These are phyloP conservation scores for Zymoseptoria passerinii DNA, from an alignment of 2,329 filamentous ascomycete species.

Conservation along the genomic window DNA sequence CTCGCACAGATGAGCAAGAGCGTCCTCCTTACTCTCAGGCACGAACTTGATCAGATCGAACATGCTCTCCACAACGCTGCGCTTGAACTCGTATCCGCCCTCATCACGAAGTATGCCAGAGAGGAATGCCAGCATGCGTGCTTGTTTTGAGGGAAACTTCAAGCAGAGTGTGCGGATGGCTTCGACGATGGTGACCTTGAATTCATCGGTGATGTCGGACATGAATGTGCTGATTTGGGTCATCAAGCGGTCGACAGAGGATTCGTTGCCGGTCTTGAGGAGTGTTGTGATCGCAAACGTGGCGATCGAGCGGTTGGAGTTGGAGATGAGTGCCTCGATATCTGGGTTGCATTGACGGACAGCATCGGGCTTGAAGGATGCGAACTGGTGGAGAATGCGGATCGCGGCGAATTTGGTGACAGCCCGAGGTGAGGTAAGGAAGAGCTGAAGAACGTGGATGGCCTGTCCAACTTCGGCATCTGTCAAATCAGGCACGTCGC, in stretches of 20 bases:
- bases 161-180: constrained; percentile 92
- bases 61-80: constrained; percentile 95
- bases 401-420: constrained; percentile 98
- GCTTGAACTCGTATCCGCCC: constrained; percentile 97
- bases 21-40: constrained; percentile 72
- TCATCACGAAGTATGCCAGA: constrained; percentile 95
- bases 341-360: constrained; percentile 94
- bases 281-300: constrained; percentile 98
- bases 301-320: constrained; percentile 92
- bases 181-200: constrained; percentile 99
- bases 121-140: constrained; percentile 93
- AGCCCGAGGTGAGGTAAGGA: constrained; percentile 88
- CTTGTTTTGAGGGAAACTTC: constrained; percentile 97
- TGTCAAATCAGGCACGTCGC: constrained; percentile 85
- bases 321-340: constrained; percentile 93
- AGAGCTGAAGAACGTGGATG: constrained; percentile 90
- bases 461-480: constrained; percentile 87
- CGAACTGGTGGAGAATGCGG: constrained; percentile 91
- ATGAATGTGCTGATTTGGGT: constrained; percentile 98
- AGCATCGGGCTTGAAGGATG: constrained; percentile 88
- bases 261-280: constrained; percentile 96
- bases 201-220: constrained; percentile 98
- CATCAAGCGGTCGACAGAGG: constrained; percentile 93
- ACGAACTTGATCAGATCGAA: constrained; percentile 99
- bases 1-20: constrained; percentile 90